A percentile compares a stretch with the other conserved stretches of the same genome.
Evolutionary conservation across 1,284 basidiomycete genomes (phyloP).

Genomic region (Microbotryum lychnidis-dioicae): DNA sequence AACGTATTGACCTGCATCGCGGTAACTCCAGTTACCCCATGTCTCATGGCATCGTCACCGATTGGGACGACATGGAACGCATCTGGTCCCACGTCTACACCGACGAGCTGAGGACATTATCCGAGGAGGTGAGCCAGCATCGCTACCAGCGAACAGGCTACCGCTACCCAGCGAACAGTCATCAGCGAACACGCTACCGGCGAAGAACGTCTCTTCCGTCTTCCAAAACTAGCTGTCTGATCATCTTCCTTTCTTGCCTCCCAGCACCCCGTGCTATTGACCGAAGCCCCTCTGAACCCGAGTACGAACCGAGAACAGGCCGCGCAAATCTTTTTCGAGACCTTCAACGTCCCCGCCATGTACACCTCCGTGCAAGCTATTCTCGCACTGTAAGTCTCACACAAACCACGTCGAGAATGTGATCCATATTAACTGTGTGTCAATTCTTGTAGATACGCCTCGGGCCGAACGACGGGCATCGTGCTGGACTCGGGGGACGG

Average conservation of each 20-base stretch:
- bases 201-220: neutral
- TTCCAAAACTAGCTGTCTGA: neutral
- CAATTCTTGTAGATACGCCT: constrained; percentile 67
- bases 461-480: constrained; percentile 97
- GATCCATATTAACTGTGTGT: neutral
- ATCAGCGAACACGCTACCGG: neutral
- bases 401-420: neutral
- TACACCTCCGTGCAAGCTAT: constrained; percentile 98
- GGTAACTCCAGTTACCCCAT: constrained; percentile 71
- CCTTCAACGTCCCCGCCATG: constrained; percentile 96
- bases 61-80: constrained; percentile 98
- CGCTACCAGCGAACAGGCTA: neutral
- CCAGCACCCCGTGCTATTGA: constrained; percentile 90
- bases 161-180: too few relatives aligned
- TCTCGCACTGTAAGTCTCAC: constrained; percentile 66
- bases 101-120: constrained; percentile 84
- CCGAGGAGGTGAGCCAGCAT: constrained; percentile 69
- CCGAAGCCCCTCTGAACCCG: constrained; percentile 91
- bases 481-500: constrained; percentile 98
- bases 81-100: constrained; percentile 97
- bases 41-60: constrained; percentile 60
- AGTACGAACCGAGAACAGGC: constrained; percentile 87
- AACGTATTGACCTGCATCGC: too few relatives aligned
- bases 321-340: constrained; percentile 97
- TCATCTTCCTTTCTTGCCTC: neutral